Percentiles rank a stretch among this genome's conserved stretches.
Evolutionary conservation across 2,329 filamentous ascomycete species (phyloP).

Genomic region (Scleromitrula shiraiana): DNA sequence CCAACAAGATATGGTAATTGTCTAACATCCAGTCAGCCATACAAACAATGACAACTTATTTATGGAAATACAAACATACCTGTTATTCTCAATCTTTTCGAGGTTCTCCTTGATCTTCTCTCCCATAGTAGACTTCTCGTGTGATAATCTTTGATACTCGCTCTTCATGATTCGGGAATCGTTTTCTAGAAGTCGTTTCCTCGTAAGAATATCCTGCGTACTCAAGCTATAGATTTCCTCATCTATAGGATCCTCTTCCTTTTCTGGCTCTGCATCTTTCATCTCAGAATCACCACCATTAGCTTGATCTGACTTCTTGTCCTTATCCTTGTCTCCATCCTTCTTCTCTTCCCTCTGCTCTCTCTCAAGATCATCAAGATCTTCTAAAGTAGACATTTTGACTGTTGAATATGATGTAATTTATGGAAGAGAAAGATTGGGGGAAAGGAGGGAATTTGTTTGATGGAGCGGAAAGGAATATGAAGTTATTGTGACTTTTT

Average conservation of each 20-base stretch:
- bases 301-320: slow-evolving; percentile 47
- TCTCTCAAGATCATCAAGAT: slow-evolving; percentile 68
- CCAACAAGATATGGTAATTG: slow-evolving; percentile 97
- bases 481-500: slow-evolving; percentile 5
- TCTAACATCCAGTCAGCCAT: slow-evolving; percentile 39
- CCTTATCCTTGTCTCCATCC: slow-evolving; percentile 47
- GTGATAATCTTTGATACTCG: slow-evolving; percentile 86
- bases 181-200: slow-evolving; percentile 89
- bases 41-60: background rate
- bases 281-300: slow-evolving; percentile 71
- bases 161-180: slow-evolving; percentile 98
- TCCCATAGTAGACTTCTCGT: slow-evolving; percentile 92
- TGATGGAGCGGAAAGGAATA: no score
- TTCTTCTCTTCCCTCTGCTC: slow-evolving; percentile 57
- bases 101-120: slow-evolving; percentile 99
- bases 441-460: background rate
- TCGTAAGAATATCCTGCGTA: slow-evolving; percentile 89
- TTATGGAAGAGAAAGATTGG: background rate
- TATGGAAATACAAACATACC: slow-evolving; percentile 45
- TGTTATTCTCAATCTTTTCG: slow-evolving; percentile 99
- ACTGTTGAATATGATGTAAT: slow-evolving; percentile 9
- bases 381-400: slow-evolving; percentile 67
- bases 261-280: slow-evolving; percentile 70
- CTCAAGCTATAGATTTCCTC: slow-evolving; percentile 87
- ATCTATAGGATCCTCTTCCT: slow-evolving; percentile 77